These are phyloP conservation scores for Orychophragmus violaceus DNA, from an alignment of 345 rosid genomes.

Conservation along the genomic window DNA sequence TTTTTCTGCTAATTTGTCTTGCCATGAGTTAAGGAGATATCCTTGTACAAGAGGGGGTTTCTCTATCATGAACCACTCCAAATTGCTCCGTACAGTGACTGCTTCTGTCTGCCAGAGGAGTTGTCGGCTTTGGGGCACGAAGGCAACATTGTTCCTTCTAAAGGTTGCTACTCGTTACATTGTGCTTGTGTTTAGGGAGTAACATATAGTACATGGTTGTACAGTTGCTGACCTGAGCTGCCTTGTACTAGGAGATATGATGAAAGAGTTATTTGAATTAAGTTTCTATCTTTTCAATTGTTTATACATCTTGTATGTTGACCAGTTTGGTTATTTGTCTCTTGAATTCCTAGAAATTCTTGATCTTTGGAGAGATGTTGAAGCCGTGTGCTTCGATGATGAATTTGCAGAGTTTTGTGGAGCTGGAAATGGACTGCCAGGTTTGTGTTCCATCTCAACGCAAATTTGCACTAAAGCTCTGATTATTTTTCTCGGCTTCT, in stretches of 20 bases:
- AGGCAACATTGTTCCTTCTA: conserved; percentile 47
- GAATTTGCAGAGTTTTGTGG: no score
- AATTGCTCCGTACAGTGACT: conserved; percentile 36
- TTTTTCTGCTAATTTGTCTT: conserved; percentile 25
- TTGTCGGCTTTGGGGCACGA: conserved; percentile 32
- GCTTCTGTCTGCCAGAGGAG: conserved; percentile 51
- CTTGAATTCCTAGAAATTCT: conserved; percentile 47
- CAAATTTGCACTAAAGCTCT: background rate
- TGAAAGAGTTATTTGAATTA: background rate
- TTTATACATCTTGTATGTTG: background rate
- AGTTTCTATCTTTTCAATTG: background rate
- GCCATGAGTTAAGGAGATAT: conserved; percentile 25
- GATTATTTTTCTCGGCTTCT: background rate
- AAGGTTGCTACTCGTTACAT: conserved; percentile 33
- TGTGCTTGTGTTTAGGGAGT: background rate
- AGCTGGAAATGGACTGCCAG: conserved; percentile 95
- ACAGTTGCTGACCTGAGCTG: background rate
- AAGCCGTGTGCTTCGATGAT: conserved; percentile 93
- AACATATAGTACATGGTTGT: background rate
- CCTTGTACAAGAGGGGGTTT: conserved; percentile 17
- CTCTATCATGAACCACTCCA: conserved; percentile 33
- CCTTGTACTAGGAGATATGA: background rate
- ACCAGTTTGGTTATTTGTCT: conserved; percentile 14
- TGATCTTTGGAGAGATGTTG: conserved; percentile 63
- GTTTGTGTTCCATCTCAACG: conserved; percentile 42